Evolutionary conservation across 116 monocot genomes (phyloP), one percentile per base, ranked within the genome.

Genomic region (Iris pallida): DNA sequence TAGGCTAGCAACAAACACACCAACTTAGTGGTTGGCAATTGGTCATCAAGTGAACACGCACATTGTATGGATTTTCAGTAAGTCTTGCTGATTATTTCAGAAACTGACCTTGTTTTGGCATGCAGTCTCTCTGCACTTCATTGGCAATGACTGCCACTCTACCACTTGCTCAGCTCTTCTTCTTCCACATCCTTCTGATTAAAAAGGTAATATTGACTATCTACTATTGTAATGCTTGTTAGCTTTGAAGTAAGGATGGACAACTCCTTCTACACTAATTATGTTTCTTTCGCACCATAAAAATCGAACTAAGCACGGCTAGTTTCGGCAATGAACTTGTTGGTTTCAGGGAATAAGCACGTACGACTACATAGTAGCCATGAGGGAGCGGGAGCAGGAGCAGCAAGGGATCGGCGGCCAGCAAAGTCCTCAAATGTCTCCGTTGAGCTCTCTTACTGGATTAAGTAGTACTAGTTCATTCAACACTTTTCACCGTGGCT

Each of bases 101-200:
- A 66, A 30, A 53, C 19, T n/a, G 14, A 14, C 42, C n/a, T 30
- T 20, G 53, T 66, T 66, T 5, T 41, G 51, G 64, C n/a, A n/a
- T n/a, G 13, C 53, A 66, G 66, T 20, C 53, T 53, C 53, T 75
- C 42, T 89, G 89, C 59, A 93, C 89, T 44, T 15, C 81, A 51
- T 56, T 89, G 61, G 86, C 89, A 15, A 93, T 93, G 86, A 17
- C 84, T 75, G 89, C 93, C 10, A 86, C 89, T 46, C n/a, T 93
- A 40, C 89, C 93, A 61, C 79, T 93, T 30, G 83, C 78, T 20
- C 89, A 93, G 60, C 93, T 93, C 53, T 88, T 93, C 73, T 89
- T 86, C 77, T 93, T 93, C 51, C 93, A 93, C 66, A 67, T 89
- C 57, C 86, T 93, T 74, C 79, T 94, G 45, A 83, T 88, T 47